A percentile compares a stretch with the other conserved stretches of the same genome.
These are phyloP conservation scores for Macadamia integrifolia DNA, from an alignment of 164 flowering plant genomes.

Conservation along the genomic window DNA sequence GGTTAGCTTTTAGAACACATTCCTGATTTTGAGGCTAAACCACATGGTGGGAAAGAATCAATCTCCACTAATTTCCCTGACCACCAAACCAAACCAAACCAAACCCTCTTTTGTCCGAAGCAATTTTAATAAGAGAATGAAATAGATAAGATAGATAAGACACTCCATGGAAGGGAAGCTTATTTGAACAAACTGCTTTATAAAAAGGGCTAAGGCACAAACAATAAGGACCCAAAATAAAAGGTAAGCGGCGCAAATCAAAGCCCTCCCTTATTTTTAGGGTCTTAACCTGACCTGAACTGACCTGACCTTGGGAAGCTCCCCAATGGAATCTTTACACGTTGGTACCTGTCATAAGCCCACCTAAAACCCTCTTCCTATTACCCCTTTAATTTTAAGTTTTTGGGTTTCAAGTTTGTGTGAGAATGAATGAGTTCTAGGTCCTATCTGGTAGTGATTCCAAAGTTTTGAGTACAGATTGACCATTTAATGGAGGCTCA, in stretches of 20 bases:
- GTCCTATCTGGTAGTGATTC: not conserved
- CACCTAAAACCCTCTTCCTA: not conserved
- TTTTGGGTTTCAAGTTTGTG: too few species aligned
- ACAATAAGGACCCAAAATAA: not conserved
- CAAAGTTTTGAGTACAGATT: too few species aligned
- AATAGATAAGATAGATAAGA: too few species aligned
- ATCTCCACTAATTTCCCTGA: not conserved
- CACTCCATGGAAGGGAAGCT: too few species aligned
- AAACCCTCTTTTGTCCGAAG: too few species aligned
- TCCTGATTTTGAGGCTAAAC: constrained; percentile 32
- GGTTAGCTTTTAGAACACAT: constrained; percentile 15
- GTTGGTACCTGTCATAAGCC: constrained; percentile 24
- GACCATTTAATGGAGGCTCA: too few species aligned
- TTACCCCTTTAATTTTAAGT: too few species aligned
- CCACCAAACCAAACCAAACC: not conserved
- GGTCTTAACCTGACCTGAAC: too few species aligned
- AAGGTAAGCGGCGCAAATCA: constrained; percentile 36
- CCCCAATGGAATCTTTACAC: constrained; percentile 46
- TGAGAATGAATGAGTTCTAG: not conserved
- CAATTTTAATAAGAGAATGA: too few species aligned
- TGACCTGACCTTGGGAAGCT: constrained; percentile 46
- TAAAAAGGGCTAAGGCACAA: not conserved
- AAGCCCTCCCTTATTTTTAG: constrained; percentile 37
- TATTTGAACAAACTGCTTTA: not conserved
- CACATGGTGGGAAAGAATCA: constrained; percentile 25